phyloP scores from a whole-genome alignment of 257 asterid genomes.

The Przewalskia tangutica region DNA sequence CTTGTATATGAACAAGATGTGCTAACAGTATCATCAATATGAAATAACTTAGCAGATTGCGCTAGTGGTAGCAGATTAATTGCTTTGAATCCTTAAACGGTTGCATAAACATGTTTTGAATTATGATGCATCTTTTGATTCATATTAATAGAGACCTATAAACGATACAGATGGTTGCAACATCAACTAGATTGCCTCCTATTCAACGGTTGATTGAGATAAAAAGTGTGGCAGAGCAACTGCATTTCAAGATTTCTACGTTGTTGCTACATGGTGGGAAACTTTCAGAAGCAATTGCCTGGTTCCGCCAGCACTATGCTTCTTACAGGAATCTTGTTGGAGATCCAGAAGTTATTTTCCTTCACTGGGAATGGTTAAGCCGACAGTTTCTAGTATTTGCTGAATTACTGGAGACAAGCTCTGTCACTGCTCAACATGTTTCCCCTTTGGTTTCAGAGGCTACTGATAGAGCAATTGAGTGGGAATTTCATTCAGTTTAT shows the following conservation, averaged over 20 bases:
- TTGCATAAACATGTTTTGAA: neutral
- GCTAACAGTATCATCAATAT: neutral
- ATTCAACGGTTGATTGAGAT: conserved; percentile 83
- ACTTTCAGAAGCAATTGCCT: conserved; percentile 65
- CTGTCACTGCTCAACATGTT: conserved; percentile 31
- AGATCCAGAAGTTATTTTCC: conserved; percentile 59
- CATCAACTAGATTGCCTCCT: conserved; percentile 87
- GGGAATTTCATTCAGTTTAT: conserved; percentile 82
- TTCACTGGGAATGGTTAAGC: conserved; percentile 99
- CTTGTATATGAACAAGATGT: neutral
- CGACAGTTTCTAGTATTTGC: conserved; percentile 81
- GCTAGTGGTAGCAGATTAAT: neutral
- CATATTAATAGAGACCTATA: neutral
- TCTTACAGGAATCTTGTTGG: conserved; percentile 66
- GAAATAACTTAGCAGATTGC: neutral
- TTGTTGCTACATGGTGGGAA: conserved; percentile 89
- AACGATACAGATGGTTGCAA: conserved; percentile 65
- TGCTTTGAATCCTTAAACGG: neutral
- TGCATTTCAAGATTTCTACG: conserved; percentile 82
- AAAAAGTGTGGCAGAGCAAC: conserved; percentile 74
- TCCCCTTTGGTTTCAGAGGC: conserved; percentile 38
- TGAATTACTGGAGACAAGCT: conserved; percentile 85
- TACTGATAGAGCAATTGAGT: conserved; percentile 67
- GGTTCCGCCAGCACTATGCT: conserved; percentile 76
- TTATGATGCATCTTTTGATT: neutral